Evolutionary conservation across 306 rosid species (phyloP), one percentile per base, ranked within the genome.

Genomic region (Styphnolobium japonicum): DNA sequence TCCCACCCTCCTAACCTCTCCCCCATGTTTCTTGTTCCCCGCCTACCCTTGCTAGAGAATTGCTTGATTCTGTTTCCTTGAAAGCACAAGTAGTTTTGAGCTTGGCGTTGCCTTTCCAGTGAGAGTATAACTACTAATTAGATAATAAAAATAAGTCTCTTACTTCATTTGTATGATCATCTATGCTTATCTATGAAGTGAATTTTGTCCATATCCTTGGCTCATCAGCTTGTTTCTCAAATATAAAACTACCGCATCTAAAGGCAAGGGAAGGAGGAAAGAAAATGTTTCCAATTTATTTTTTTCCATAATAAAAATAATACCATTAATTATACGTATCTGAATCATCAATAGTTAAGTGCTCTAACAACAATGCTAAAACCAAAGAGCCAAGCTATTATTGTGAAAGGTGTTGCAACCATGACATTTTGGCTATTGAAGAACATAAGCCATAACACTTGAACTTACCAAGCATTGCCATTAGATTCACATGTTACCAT

Each of bases 21-120:
- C 43, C 77, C 49, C 21, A 19, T 27, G 48, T 78, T 83, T 45
- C 36, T 73, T 71, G 72, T 48, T 39, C n/a, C 67, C 52, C 69
- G 57, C 64, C 81, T 84, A 68, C 58, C 80, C 25, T 68, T 29
- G 48, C 49, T 37, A 49, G 81, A 58, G 51, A 39, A 48, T 49
- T 58, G 46, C 15, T 81, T 71, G 75, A 34, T 76, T 85, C 27
- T 39, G 48, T 74, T 85, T 80, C 81, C 79, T 65, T 84, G 69
- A 53, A 49, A 31, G 61, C 64, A 34, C 67, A 1, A 39, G 84
- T 40, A 34, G 22, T 8, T 72, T 72, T 34, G 76, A 65, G 65
- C 34, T 65, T 34, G 2, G 46, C 33, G 21, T 74, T 70, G 57
- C 80, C 25, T 51, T 61, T 62, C 75, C 52, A 73, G 53, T 52